These are phyloP conservation scores for Penicillium sp. DNA, from an alignment of 2,329 filamentous ascomycete genomes.

Conservation along the genomic window DNA sequence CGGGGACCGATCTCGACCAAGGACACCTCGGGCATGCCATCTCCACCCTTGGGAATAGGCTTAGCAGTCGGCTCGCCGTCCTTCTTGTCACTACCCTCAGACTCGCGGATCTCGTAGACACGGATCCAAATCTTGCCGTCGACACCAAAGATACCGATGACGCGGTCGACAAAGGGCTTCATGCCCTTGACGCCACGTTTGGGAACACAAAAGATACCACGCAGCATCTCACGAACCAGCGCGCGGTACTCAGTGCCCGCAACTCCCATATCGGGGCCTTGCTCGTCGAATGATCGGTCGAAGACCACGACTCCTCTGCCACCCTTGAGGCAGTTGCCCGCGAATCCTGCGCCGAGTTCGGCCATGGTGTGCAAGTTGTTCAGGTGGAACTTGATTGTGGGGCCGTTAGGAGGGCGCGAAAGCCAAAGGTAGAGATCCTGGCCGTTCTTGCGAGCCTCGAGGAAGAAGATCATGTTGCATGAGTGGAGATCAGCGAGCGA, in stretches of 20 bases:
- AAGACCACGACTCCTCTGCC: slow-evolving; percentile 89
- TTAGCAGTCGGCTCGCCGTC: slow-evolving; percentile 43
- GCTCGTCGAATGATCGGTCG: slow-evolving; percentile 78
- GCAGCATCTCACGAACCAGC: slow-evolving; percentile 78
- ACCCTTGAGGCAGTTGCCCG: slow-evolving; percentile 94
- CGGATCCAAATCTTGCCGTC: slow-evolving; percentile 96
- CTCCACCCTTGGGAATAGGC: slow-evolving; percentile 45
- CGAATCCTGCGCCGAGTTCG: slow-evolving; percentile 78
- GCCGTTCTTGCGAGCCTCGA: slow-evolving; percentile 83
- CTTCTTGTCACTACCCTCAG: slow-evolving; percentile 61
- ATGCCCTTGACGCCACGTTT: slow-evolving; percentile 76
- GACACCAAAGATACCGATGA: slow-evolving; percentile 86
- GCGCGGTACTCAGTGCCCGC: slow-evolving; percentile 46
- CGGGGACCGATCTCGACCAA: slow-evolving; percentile 92
- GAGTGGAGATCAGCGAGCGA: slow-evolving; percentile 78
- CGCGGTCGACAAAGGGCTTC: slow-evolving; percentile 94
- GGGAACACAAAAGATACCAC: slow-evolving; percentile 89
- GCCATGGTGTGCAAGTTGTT: slow-evolving; percentile 86
- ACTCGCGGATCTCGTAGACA: slow-evolving; percentile 89
- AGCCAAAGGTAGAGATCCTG: slow-evolving; percentile 95
- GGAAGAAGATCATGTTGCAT: slow-evolving; percentile 92
- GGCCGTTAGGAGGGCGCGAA: slow-evolving; percentile 83
- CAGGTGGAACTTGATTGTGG: slow-evolving; percentile 59
- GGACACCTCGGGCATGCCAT: slow-evolving; percentile 67
- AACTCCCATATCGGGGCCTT: slow-evolving; percentile 70